Evolutionary conservation across 805 yeast genomes (phyloP), one percentile per base, ranked within the genome.

Genomic region (Wickerhamomyces mucosus): DNA sequence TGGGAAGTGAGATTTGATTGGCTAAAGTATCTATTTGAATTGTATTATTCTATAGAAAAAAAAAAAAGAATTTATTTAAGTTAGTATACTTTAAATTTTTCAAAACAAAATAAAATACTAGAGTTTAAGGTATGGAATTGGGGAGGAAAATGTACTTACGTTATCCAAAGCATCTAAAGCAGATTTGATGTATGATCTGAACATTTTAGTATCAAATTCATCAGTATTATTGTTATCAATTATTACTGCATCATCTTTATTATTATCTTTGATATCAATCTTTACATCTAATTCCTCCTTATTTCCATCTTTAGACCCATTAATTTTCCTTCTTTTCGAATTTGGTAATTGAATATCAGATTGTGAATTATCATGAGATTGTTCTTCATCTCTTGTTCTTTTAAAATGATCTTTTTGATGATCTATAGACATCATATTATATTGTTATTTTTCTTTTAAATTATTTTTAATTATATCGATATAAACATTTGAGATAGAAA

Each of bases 111-210:
- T 16, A 17, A 39, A 33, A 16, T 15, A 33, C 26, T n/a, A n/a
- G 27, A 16, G n/a, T 14, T 17, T 14, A 26, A 36, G 26, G 26
- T 17, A 18, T n/a, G 19, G 21, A 14, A 23, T 29, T 21, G 22
- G 11, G 27, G 28, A 25, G 18, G 15, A 20, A 21, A 22, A 22
- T 29, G 24, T 37, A 59, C 69, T 53, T 55, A 65, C 66, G 60
- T 67, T 69, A 35, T 78, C 86, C 46, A 81, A 59, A 32, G 78
- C 69, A 29, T 75, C 81, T 40, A 84, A 57, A 19, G 89, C 92
- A 32, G 82, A 67, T 41, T 67, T 67, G 21, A 81, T 73, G 46
- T 69, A 69, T 26, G 68, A 50, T 22, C 47, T 39, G 42, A 58
- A 62, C 53, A 61, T 50, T 28, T 56, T 55, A 22, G 50, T 37